These are phyloP conservation scores for Furcasterigmium furcatum DNA, from an alignment of 2,329 filamentous ascomycete genomes.

Conservation along the genomic window DNA sequence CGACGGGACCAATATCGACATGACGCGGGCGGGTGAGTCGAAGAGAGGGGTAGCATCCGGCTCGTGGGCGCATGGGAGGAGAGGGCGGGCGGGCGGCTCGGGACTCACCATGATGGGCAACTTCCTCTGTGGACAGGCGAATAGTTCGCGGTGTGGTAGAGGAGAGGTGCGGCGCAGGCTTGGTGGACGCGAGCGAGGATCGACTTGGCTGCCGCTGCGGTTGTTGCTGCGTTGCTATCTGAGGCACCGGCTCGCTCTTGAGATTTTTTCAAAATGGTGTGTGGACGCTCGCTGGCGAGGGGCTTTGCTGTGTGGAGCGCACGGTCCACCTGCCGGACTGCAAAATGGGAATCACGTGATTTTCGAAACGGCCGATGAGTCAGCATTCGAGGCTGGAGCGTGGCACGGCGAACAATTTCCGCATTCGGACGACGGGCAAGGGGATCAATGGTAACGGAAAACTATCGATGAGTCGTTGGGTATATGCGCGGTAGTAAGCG, in stretches of 20 bases:
- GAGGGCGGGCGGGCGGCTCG: neutral
- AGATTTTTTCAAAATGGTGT: conserved; percentile 45
- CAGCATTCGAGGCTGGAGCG: conserved; percentile 12
- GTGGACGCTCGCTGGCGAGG: conserved; percentile 39
- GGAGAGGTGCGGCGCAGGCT: conserved; percentile 34
- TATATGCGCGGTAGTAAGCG: neutral
- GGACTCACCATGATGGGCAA: conserved; percentile 35
- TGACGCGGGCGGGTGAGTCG: conserved; percentile 44
- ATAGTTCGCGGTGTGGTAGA: conserved; percentile 26
- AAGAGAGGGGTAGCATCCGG: conserved; percentile 12
- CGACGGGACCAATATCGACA: neutral
- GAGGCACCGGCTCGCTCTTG: conserved; percentile 19
- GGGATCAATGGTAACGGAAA: neutral
- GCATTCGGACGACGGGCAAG: neutral
- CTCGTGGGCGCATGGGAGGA: neutral
- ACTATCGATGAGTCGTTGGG: no score
- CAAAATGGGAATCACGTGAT: conserved; percentile 26
- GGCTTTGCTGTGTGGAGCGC: conserved; percentile 7
- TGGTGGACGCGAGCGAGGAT: conserved; percentile 25
- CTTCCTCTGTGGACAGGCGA: conserved; percentile 38
- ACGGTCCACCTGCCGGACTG: neutral
- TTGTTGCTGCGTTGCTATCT: conserved; percentile 27
- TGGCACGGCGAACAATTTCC: neutral
- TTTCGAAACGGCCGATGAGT: conserved; percentile 16
- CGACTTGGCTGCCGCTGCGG: conserved; percentile 34